These are phyloP conservation scores for Aureobasidium leucospermi DNA, from an alignment of 2,329 filamentous ascomycete genomes.

Conservation along the genomic window DNA sequence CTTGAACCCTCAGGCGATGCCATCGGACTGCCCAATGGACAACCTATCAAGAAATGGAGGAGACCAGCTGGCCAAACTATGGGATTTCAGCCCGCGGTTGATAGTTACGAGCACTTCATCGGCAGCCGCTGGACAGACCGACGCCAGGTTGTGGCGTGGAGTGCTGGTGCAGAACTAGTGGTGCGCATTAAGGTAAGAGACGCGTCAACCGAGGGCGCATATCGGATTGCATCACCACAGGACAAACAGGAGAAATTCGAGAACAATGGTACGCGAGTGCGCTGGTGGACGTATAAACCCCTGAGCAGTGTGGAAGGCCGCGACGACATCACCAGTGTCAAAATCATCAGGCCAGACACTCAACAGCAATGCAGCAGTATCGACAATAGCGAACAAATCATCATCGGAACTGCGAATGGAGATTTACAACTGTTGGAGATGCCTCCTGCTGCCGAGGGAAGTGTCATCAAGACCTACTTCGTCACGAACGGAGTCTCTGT, in stretches of 20 bases:
- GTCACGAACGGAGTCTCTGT: conserved; percentile 39
- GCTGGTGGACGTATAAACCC: conserved; percentile 48
- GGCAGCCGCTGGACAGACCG: conserved; percentile 39
- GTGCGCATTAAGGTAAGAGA: conserved; percentile 40
- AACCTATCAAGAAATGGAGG: conserved; percentile 31
- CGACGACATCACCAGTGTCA: conserved; percentile 54
- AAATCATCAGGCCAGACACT: conserved; percentile 38
- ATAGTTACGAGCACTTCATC: conserved; percentile 49
- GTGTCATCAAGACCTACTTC: conserved; percentile 32
- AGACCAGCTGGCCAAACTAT: conserved; percentile 44
- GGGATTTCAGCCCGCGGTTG: conserved; percentile 52
- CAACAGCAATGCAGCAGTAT: conserved; percentile 26
- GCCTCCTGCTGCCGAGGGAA: conserved; percentile 15
- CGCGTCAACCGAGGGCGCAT: conserved; percentile 16
- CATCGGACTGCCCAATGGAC: conserved; percentile 25
- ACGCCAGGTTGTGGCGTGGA: conserved; percentile 52
- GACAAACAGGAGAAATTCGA: conserved; percentile 27
- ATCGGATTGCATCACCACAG: conserved; percentile 11
- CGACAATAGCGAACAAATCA: conserved; percentile 32
- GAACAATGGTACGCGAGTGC: conserved; percentile 23
- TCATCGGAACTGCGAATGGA: conserved; percentile 51
- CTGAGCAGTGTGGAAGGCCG: conserved; percentile 43
- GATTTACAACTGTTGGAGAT: conserved; percentile 36
- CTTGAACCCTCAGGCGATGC: conserved; percentile 37
- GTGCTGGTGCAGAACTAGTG: conserved; percentile 51